Evolutionary conservation across 129 eudicot genomes (phyloP).

Genomic region (Flaveria brownii): DNA sequence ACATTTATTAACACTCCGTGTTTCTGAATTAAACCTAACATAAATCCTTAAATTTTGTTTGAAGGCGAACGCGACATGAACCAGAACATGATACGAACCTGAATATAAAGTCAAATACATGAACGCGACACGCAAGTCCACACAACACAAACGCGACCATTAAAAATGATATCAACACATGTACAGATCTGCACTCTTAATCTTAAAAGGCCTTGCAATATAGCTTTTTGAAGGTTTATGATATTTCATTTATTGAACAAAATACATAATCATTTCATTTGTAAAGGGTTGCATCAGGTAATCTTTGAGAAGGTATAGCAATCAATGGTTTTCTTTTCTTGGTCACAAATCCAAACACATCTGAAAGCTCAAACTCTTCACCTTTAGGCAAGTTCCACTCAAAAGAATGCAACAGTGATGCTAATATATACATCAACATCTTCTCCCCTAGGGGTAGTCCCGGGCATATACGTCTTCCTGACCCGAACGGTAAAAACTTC

Average conservation of each 20-base stretch:
- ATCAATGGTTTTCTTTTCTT: conserved; percentile 30
- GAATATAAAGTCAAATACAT: too few relatives aligned
- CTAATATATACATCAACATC: conserved; percentile 33
- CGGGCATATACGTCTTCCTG: conserved; percentile 37
- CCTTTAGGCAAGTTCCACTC: conserved; percentile 32
- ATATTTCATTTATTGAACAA: neutral
- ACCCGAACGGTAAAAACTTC: conserved; percentile 31
- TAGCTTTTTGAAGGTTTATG: neutral
- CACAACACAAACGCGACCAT: too few relatives aligned
- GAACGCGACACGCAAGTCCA: too few relatives aligned
- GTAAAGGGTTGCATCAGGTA: conserved; percentile 24
- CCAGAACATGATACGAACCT: too few relatives aligned
- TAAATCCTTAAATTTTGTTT: too few relatives aligned
- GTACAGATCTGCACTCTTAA: neutral
- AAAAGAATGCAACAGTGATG: conserved; percentile 34
- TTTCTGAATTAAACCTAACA: too few relatives aligned
- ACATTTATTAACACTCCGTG: too few relatives aligned
- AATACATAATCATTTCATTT: neutral
- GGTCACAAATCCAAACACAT: conserved; percentile 31
- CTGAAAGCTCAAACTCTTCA: conserved; percentile 29
- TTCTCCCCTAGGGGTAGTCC: conserved; percentile 36
- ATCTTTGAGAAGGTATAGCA: conserved; percentile 30
- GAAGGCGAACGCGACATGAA: too few relatives aligned
- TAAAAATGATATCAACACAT: too few relatives aligned
- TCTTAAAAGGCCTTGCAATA: neutral